A percentile compares a stretch with the other conserved stretches of the same genome.
Conservation (phyloP, 495 filamentous ascomycete genomes). For the Chaetomidium leptoderma region DNA sequence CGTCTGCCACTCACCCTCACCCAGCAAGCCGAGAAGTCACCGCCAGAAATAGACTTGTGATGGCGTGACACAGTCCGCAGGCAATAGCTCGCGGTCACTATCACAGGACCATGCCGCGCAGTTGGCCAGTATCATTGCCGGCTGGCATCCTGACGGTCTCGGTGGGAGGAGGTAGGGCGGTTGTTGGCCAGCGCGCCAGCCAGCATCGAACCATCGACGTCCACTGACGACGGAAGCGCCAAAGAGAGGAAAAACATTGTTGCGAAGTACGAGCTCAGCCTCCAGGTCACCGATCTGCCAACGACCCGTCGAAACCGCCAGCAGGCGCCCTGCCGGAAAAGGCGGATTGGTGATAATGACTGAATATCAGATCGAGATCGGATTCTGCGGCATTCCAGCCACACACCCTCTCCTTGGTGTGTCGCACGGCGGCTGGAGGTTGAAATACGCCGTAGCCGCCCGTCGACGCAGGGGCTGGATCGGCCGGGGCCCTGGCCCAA, state of each 20-base stretch:
- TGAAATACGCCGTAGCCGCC: constrained; percentile 37
- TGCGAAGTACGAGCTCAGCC: too few species aligned
- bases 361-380: not conserved
- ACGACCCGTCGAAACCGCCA: not conserved
- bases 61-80: not conserved
- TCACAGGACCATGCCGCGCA: constrained; percentile 12
- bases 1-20: not conserved
- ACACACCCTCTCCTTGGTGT: not conserved
- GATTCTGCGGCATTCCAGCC: not conserved
- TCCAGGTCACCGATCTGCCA: not conserved
- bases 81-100: constrained; percentile 19
- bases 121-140: not conserved
- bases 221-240: too few species aligned
- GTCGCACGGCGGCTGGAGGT: constrained; percentile 9
- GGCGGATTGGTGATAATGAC: not conserved
- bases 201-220: too few species aligned
- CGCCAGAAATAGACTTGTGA: constrained; percentile 6
- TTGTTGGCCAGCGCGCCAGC: too few species aligned
- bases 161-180: too few species aligned
- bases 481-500: constrained; percentile 35
- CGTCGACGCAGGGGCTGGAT: constrained; percentile 38
- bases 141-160: not conserved
- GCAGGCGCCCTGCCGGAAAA: not conserved
- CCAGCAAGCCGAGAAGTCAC: not conserved
- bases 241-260: too few species aligned